A percentile compares a stretch with the other conserved stretches of the same genome.
These are phyloP conservation scores for Aspergillus sp. DNA, from an alignment of 2,329 filamentous ascomycete species.

Conservation along the genomic window DNA sequence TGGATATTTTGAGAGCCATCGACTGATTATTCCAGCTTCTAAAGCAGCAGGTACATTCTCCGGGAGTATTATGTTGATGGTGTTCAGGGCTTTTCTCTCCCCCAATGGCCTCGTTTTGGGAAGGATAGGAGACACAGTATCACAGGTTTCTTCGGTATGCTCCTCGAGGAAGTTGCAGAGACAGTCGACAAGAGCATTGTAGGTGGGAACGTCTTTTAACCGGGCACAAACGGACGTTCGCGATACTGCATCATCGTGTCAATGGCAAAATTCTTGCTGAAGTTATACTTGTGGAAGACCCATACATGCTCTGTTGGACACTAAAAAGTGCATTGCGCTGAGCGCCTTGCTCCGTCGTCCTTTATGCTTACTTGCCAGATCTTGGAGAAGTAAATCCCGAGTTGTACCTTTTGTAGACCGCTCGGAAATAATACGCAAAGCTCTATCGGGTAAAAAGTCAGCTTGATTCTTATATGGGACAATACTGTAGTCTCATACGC, in stretches of 20 bases:
- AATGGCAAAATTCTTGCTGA: slow-evolving; percentile 1
- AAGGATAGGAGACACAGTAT: slow-evolving; percentile 32
- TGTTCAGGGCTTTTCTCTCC: slow-evolving; percentile 39
- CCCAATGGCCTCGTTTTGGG: slow-evolving; percentile 37
- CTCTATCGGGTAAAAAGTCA: slow-evolving; percentile 18
- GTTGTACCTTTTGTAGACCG: slow-evolving; percentile 38
- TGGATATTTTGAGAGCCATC: slow-evolving; percentile 69
- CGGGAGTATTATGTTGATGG: slow-evolving; percentile 60
- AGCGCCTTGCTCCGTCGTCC: slow-evolving; percentile 36
- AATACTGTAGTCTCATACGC: slow-evolving; percentile 55
- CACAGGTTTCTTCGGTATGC: slow-evolving; percentile 29
- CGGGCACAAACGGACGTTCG: slow-evolving; percentile 29
- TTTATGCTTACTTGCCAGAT: slow-evolving; percentile 36
- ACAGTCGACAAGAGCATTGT: slow-evolving; percentile 36
- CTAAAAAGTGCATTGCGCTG: slow-evolving; percentile 39
- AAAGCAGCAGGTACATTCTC: slow-evolving; percentile 55
- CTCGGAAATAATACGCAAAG: slow-evolving; percentile 43
- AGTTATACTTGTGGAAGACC: not conserved
- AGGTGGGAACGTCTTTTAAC: slow-evolving; percentile 32
- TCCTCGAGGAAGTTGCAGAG: slow-evolving; percentile 37
- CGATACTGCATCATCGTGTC: slow-evolving; percentile 21
- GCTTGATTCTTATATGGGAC: slow-evolving; percentile 46
- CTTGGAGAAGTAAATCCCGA: slow-evolving; percentile 35
- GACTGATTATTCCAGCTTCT: slow-evolving; percentile 62
- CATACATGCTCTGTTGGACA: slow-evolving; percentile 36